Evolutionary conservation across 1,139 yeast species (phyloP), one percentile per base, ranked within the genome.

Genomic region (Blastobotrys buckinghamii): DNA sequence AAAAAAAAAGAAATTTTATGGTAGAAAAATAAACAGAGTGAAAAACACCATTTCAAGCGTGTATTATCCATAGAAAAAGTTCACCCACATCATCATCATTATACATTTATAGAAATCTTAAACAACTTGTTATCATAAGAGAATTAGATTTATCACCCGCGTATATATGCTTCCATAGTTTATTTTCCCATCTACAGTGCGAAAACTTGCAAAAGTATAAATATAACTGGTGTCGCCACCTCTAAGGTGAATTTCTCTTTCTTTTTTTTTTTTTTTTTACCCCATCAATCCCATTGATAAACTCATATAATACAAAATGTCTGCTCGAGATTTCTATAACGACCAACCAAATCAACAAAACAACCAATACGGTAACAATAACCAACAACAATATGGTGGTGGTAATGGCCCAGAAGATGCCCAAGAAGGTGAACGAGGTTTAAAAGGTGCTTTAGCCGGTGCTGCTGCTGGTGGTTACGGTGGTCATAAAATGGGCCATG

Each of bases 401-500:
- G 48, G 49, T 37, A 55, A 58, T 44, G 53, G 53, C 47, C 60
- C 62, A 42, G 59, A 58, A 50, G 48, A 47, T 32, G 63, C 63
- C 30, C 61, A 60, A 36, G 66, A 63, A 44, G 79, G 79, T 46
- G 83, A 78, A 53, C 76, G 83, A 67, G 85, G 85, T 26, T 59
- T 81, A 43, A 56, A 78, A 12, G 70, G 81, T 39, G 72, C 80
- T 15, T 63, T 79, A 36, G 73, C 74, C 15, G 86, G 86, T 55
- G 84, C 81, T 54, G 75, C 76, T 45, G 79, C 79, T 43, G 84
- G 84, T 61, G 82, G 79, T 22, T 69, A 64, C 54, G 71, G 66
- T 44, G 74, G 72, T 47, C 59, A 64, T 44, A 65, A 64, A 55
- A 27, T 62, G 39, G 62, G 68, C 47, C 83, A 79, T 66, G 70